Base-by-base conservation (phyloP, 306 rosid genomes). In the Biancaea sappan region DNA sequence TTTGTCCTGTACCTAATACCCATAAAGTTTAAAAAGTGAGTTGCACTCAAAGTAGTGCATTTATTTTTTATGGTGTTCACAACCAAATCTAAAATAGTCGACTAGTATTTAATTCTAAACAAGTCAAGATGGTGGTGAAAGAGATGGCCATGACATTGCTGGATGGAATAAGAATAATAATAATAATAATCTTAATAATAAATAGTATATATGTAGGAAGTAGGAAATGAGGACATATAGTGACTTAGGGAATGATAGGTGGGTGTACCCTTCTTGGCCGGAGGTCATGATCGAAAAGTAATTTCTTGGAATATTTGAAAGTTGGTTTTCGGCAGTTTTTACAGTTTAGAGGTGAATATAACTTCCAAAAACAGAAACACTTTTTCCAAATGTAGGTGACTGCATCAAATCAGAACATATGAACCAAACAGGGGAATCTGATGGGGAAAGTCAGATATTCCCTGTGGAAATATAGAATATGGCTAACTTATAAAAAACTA, bases 1-100 rank as follows among this genome's bases (percentile, higher is more conserved):
- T 76, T 61, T 88, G 86, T 88, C 89, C 76, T 51, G 74, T 80
- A 87, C 97, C 97, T 88, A 88, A 88, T 87, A 73, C 79, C 81
- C 77, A 48, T 72, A 81, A 66, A 74, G 69, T 59, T 67, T 63
- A 11, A 82, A 73, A 84, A 83, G 90, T 88, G 86, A 83, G 84
- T 82, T 88, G 86, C 85, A 88, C 96, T 88, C 96, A 87, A 88
- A 66, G 77, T 67, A 73, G 81, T 66, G 75, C 57, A 66, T 80
- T 54, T 61, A 60, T 48, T 77, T 62, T 74, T 29, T 10, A 77
- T 74, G 63, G 54, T 68, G 63, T 71, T 54, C 40, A 31, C 79
- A 53, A 21, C 64, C 52, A 82, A 62, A 44, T 66, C 52, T 65
- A 18, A 77, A 66, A 75, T 66, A 61, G 50, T 60, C 60, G 22